Conservation (phyloP, 305 asterid species). For the Fraxinus paxiana region DNA sequence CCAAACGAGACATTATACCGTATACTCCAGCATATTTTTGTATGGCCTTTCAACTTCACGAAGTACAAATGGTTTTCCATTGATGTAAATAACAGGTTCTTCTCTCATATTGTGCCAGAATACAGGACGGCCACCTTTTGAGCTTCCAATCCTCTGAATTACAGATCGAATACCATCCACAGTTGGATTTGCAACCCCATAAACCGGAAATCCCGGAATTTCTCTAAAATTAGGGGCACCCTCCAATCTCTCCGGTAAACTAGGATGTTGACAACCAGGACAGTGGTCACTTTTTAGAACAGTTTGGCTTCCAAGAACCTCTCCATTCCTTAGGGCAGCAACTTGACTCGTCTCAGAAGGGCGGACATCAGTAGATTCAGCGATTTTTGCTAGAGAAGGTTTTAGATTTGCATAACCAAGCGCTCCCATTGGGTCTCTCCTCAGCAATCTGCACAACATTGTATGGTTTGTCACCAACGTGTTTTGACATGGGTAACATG, state of each 20-base stretch:
- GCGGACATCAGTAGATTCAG: conserved; percentile 53
- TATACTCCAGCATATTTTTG: conserved; percentile 96
- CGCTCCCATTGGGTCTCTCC: conserved; percentile 98
- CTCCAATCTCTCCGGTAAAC: conserved; percentile 78
- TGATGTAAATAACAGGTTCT: conserved; percentile 94
- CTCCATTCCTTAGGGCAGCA: conserved; percentile 84
- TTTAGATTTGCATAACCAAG: conserved; percentile 70
- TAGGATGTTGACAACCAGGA: conserved; percentile 92
- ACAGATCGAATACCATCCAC: conserved; percentile 84
- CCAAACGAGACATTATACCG: conserved; percentile 53
- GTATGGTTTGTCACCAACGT: conserved; percentile 15
- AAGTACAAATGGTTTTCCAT: conserved; percentile 94
- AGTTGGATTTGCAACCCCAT: conserved; percentile 98
- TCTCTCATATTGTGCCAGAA: conserved; percentile 99
- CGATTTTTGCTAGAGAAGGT: conserved; percentile 39
- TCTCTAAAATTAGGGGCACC: conserved; percentile 98
- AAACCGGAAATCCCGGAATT: conserved; percentile 91
- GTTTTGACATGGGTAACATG: conserved; percentile 5
- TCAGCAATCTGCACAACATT: conserved; percentile 64
- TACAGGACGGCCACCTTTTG: conserved; percentile 76
- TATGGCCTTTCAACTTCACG: conserved; percentile 99
- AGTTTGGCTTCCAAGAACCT: conserved; percentile 97
- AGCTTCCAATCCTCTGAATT: conserved; percentile 82
- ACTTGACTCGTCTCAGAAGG: conserved; percentile 92
- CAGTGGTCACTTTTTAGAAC: conserved; percentile 96